Base-by-base conservation (phyloP, 2,329 filamentous ascomycete species). In the Pyricularia sp. region DNA sequence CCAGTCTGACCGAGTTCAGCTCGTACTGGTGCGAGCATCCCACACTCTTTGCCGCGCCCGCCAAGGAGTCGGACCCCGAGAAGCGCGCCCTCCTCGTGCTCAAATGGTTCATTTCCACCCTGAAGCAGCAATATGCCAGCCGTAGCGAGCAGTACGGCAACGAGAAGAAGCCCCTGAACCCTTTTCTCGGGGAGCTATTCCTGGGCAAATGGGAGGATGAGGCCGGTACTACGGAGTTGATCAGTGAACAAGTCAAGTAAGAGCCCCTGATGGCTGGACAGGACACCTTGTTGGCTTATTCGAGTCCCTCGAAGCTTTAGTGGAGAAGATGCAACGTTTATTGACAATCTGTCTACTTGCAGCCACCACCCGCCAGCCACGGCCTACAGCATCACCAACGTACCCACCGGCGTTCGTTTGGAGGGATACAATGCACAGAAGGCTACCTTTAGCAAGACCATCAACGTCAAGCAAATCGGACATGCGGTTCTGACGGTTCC, bases 91-190 rank as follows among this genome's bases (percentile, higher is more conserved):
- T 97, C 73, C 84, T 94, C 42, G 94, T 98, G n/a, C 83, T 97
- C 74, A 96, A 94, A 80, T 98, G 94, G 94, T 98, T 97, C 81
- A 81, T 98, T 69, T 94, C 89, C 75, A 97, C 94, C 3, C 84
- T 98, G 68, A 97, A 95, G 82, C 92, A 96, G 79, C 93, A 97
- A 78, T 89, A 90, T 75, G 86, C 87, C 69, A 88, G 84, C 75
- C 85, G 86, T 70, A 96, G 92, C 77, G 94, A 97, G 73, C 82
- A 88, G 74, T 89, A 85, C 72, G 93, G 93, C 66, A 95, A 93
- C 76, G 94, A 97, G 84, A 98, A 98, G 88, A 99, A 98, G 84
- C 94, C 94, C 2, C 82, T 99, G 70, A 98, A 99, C 77, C 95
- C 95, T 0, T 98, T 99, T 81, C 81, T 99, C 50, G 94, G 94